Evolutionary conservation across 495 filamentous ascomycete genomes (phyloP), one percentile per base, ranked within the genome.

Genomic region (Apiosordaria backusii): DNA sequence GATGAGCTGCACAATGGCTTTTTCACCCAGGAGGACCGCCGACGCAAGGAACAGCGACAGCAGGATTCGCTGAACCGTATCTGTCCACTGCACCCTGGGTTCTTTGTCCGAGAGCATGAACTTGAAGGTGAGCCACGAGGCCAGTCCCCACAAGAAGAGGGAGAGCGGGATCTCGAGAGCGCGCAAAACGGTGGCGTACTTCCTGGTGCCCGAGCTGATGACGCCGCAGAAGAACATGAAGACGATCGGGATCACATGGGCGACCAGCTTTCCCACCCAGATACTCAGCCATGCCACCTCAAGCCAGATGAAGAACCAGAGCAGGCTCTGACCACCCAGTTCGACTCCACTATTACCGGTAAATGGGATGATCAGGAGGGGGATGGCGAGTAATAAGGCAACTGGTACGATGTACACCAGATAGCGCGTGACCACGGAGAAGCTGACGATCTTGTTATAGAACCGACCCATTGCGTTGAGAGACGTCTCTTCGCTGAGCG

Each of bases 181-280:
- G 24, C 83, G 83, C 50, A 99, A 76, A 52, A 98, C 88, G 65
- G 90, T 82, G 27, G 92, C 91, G 79, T 99, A 97, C 78, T 98
- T 99, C 63, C 92, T 85, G 3, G 92, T 96, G 18, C 94, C 93
- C 2, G 93, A 87, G 77, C 90, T 95, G 66, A 97, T 90, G 64
- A 97, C 90, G 35, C 94, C 94, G 70, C 88, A 88, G 55, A 97
- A 83, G 66, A 92, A 89, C 79, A 96, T 90, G 76, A 98, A 97
- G 26, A 97, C 67, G 21, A 75, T 81, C 0, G 95, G 94, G n/a
- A 97, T 76, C 26, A 87, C 78, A 73, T 91, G 89, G 7, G 93
- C 90, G 24, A 90, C 81, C 40, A 97, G 75, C 79, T 99, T 99
- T 54, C 87, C 89, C 23, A 86, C 84, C 95, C 95, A 99, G 61